Evolutionary conservation across 2,329 filamentous ascomycete genomes (phyloP).

Genomic region (Ascochyta lentis): DNA sequence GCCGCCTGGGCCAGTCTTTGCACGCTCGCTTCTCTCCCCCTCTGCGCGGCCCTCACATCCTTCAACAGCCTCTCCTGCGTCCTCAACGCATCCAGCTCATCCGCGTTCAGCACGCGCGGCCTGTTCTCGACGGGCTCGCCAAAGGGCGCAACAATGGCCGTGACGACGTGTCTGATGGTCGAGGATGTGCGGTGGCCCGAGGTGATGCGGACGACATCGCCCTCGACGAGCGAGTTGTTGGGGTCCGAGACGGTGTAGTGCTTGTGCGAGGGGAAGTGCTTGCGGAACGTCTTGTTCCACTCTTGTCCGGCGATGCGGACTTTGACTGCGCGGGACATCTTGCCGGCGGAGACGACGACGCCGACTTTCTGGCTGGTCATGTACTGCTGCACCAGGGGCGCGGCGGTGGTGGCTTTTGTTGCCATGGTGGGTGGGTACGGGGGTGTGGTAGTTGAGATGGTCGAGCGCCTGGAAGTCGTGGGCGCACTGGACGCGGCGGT

Average conservation of each 20-base stretch:
- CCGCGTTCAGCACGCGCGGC: slow-evolving; percentile 68
- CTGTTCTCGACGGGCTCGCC: slow-evolving; percentile 69
- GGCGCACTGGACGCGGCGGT: slow-evolving; percentile 17
- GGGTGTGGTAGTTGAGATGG: slow-evolving; percentile 16
- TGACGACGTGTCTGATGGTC: slow-evolving; percentile 75
- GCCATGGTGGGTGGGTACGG: slow-evolving; percentile 26
- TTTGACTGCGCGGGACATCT: slow-evolving; percentile 81
- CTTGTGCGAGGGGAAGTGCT: slow-evolving; percentile 71
- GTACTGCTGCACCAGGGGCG: slow-evolving; percentile 35
- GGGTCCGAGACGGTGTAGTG: slow-evolving; percentile 81
- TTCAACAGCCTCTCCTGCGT: slow-evolving; percentile 65
- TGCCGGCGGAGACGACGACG: slow-evolving; percentile 77
- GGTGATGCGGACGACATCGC: slow-evolving; percentile 76
- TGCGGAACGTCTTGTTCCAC: slow-evolving; percentile 76
- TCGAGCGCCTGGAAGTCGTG: slow-evolving; percentile 15
- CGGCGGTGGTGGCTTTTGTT: slow-evolving; percentile 26
- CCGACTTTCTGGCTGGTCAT: slow-evolving; percentile 54
- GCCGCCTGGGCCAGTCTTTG: slow-evolving; percentile 37
- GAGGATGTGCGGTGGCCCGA: slow-evolving; percentile 70
- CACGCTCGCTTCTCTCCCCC: slow-evolving; percentile 37
- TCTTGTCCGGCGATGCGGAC: slow-evolving; percentile 73
- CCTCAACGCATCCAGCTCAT: slow-evolving; percentile 65
- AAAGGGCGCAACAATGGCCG: slow-evolving; percentile 74
- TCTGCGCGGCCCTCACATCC: slow-evolving; percentile 58
- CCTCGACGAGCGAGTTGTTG: slow-evolving; percentile 72